Evolutionary conservation across 768 basidiomycete species (phyloP).

Genomic region (Chalciporus sphaerocephalus): DNA sequence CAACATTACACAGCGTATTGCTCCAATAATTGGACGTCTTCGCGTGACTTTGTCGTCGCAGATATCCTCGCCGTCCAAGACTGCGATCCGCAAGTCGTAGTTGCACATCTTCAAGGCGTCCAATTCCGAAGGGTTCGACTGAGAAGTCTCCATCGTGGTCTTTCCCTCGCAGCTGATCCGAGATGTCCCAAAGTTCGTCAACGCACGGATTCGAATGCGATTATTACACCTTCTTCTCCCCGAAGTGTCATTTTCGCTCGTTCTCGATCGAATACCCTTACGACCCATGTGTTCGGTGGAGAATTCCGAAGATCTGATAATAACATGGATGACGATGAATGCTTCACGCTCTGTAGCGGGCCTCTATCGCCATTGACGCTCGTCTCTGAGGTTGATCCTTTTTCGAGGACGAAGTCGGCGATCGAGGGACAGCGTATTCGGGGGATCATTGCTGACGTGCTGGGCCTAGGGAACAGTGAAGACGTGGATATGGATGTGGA

Average conservation of each 20-base stretch:
- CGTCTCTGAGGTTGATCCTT: conserved; percentile 28
- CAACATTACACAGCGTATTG: conserved; percentile 50
- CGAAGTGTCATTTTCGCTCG: conserved; percentile 28
- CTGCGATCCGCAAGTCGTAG: conserved; percentile 36
- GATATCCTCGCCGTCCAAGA: conserved; percentile 50
- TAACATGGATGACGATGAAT: conserved; percentile 3
- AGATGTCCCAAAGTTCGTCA: conserved; percentile 5
- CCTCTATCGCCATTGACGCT: conserved; percentile 39
- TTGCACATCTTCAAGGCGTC: conserved; percentile 55
- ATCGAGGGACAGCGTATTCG: conserved; percentile 28
- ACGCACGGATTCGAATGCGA: conserved; percentile 29
- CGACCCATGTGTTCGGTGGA: conserved; percentile 6
- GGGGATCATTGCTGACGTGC: conserved; percentile 41
- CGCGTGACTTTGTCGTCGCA: conserved; percentile 43
- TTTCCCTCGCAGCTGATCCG: conserved; percentile 34
- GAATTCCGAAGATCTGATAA: conserved; percentile 6
- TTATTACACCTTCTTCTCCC: conserved; percentile 23
- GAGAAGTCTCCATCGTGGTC: conserved; percentile 42
- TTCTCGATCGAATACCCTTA: conserved; percentile 26
- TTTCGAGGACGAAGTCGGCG: background rate
- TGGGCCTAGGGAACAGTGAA: conserved; percentile 30
- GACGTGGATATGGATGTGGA: conserved; percentile 44
- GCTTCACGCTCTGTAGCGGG: conserved; percentile 12
- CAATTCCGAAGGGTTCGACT: conserved; percentile 56
- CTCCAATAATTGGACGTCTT: conserved; percentile 40